Evolutionary conservation across 345 rosid genomes (phyloP), one percentile per base, ranked within the genome.

Genomic region (Eucalyptus curtisii): DNA sequence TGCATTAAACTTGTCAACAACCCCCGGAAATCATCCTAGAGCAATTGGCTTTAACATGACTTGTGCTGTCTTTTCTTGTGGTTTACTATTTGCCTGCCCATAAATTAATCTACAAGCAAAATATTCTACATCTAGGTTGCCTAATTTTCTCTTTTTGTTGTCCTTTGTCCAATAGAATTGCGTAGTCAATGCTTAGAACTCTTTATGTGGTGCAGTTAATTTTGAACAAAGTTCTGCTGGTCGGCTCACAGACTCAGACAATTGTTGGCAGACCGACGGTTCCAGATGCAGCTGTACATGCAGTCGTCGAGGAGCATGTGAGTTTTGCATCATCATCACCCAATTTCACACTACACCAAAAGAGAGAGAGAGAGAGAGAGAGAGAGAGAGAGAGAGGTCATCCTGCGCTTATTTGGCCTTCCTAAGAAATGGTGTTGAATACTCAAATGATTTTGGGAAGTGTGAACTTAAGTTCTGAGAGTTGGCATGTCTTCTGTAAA

Each of bases 301-400:
- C 99, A 86, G 94, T 98, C 89, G 99, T 97, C 7, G 99, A 98
- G 95, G 98, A 98, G 90, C 99, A 97, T 92, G 99, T 98, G 91
- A 95, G 98, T 88, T 85, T n/a, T 85, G 14, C 31, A 45, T 81
- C 33, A 87, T 76, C 47, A 13, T 31, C 64, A 40, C 82, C 27
- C 47, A 64, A 20, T 64, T 64, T 64, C 40, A 37, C 13, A 16
- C 80, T 68, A 68, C 7, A 5, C 1, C 24, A 5, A 59, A 8
- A 53, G 3, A 61, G 1, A 16, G n/a, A 49, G 52, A 49, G 52
- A 49, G 52, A 49, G 13, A 47, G 49, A 48, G 49, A 48, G 8
- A 50, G 53, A 49, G 53, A 49, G 52, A 49, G 30, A 61, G 15
- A 59, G 16, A 68, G 80, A 68, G 80, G 3, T 71, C 81, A 37